Base-by-base conservation (phyloP, 768 basidiomycete species). In the Auriscalpium microsporum region DNA sequence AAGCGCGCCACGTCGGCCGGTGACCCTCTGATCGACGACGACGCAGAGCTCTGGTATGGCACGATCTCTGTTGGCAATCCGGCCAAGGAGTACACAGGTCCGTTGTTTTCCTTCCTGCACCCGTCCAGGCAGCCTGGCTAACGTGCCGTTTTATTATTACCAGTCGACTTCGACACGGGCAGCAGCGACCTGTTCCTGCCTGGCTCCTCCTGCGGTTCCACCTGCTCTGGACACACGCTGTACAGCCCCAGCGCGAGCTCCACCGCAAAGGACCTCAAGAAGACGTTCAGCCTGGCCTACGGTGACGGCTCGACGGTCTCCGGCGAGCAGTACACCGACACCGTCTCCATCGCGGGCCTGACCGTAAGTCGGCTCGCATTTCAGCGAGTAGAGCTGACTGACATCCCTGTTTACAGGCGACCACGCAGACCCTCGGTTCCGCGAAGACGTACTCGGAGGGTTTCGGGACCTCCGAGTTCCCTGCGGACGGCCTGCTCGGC, bases 51-150 rank as follows among this genome's bases (percentile, higher is more conserved):
- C n/a, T 59, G 58, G 58, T 56, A 44, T 17, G 58, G 58, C n/a
- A 40, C 19, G n/a, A 53, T 59, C n/a, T 13, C 38, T 10, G 55
- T 56, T 19, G 58, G 58, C 6, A 53, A 37, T 3, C 58, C 50
- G 8, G 10, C 50, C 8, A n/a, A 42, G n/a, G 10, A 16, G 16
- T 59, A 48, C 50, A 56, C 52, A 8, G 46, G 47, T 45, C n/a
- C 37, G 51, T 52, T 17, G 8, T 44, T 8, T 28, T 21, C 37
- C 17, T 8, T 19, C 5, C 28, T 4, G 28, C 5, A 28, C 28
- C 1, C 28, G 7, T 28, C 28, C 2, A 28, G 28, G 28, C 21
- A 3, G 21, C 21, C 21, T 21, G 21, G 21, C 28, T 28, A 4
- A 28, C 28, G 28, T 28, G 28, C 28, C 28, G 28, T 28, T 28